Evolutionary conservation across 2,329 filamentous ascomycete species (phyloP), one percentile per base, ranked within the genome.

Genomic region (Parafenestella ontariensis): DNA sequence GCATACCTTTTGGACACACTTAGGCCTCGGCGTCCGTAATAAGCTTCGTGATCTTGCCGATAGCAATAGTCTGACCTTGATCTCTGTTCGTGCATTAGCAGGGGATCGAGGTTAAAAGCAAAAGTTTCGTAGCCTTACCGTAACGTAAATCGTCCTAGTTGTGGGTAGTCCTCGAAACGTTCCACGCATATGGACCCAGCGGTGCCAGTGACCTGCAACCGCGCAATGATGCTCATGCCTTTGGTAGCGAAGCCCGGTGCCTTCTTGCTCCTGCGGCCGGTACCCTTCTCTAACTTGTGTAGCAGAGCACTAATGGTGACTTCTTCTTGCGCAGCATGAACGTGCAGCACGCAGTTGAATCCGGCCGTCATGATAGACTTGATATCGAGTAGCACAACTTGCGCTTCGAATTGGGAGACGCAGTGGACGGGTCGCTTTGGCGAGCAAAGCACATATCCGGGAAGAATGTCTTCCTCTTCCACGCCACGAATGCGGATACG

Each of bases 21-120:
- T 61, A 66, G 55, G 63, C 63, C 4, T 61, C 54, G 15, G 56
- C 49, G 34, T 75, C 73, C 2, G 72, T 75, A 59, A 90, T 86
- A 57, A 99, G 85, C 84, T 93, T 97, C 56, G 92, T 97, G 76
- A 99, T 96, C 86, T 99, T 99, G 72, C 95, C 95, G 80, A 99
- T 99, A 52, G 95, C 95, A 81, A 99, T 97, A 0, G 95, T 99
- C 90, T 98, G 94, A 69, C 95, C 95, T 88, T 98, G 72, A 51
- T 70, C 49, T 73, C 60, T 65, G 46, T 61, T 21, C 50, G 20
- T 29, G 34, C 67, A 73, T 74, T 65, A 75, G 71, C 48, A 18
- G 11, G 37, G n/a, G 29, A 15, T 24, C 6, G 26, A n/a, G 5
- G 13, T 5, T 9, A 10, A 23, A 28, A 6, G 20, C 23, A 3